Evolutionary conservation across 164 flowering plant species (phyloP).

Genomic region (Chloranthus sessilifolius): DNA sequence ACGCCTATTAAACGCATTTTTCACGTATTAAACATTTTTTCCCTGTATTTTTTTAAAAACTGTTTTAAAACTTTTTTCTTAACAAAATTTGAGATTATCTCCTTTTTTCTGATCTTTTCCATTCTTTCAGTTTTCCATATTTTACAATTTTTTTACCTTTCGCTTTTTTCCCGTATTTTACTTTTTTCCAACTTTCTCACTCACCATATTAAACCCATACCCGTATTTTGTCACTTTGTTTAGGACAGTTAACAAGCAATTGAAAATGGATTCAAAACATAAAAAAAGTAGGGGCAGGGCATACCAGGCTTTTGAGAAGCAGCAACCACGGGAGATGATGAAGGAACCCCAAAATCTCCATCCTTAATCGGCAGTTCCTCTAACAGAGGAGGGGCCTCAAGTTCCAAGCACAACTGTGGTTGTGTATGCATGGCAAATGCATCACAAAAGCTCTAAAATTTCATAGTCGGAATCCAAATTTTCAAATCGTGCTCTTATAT

Average conservation of each 20-base stretch:
- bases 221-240: neutral
- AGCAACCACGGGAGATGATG: conserved; percentile 9
- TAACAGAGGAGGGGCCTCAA: conserved; percentile 13
- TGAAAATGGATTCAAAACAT: neutral
- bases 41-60: too few species aligned
- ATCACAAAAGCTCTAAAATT: conserved; percentile 3
- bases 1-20: too few species aligned
- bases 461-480: conserved; percentile 2
- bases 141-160: too few species aligned
- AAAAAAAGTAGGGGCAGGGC: neutral
- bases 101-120: too few species aligned
- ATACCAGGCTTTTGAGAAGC: conserved; percentile 25
- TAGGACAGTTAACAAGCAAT: neutral
- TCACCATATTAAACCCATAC: too few species aligned
- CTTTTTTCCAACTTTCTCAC: too few species aligned
- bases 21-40: too few species aligned
- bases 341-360: conserved; percentile 17
- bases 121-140: too few species aligned
- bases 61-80: too few species aligned
- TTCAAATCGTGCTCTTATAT: conserved; percentile 2
- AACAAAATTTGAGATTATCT: too few species aligned
- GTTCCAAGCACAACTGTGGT: conserved; percentile 7
- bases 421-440: conserved; percentile 13
- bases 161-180: too few species aligned
- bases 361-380: conserved; percentile 9